Evolutionary conservation across 495 filamentous ascomycete genomes (phyloP).

Genomic region (Penicillium diatomitis): DNA sequence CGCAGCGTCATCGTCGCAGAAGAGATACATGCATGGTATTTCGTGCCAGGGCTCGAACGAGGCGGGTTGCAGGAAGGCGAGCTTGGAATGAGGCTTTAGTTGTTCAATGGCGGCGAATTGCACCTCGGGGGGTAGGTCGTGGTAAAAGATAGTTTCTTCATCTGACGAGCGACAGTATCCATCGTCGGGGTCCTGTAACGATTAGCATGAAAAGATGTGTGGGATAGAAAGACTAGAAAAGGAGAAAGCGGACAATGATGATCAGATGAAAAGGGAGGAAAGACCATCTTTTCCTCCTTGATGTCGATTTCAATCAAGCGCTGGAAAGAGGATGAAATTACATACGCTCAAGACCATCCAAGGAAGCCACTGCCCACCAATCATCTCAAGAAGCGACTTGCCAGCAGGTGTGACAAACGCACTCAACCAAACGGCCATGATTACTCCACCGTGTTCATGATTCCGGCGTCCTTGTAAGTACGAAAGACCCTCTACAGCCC

Average conservation of each 20-base stretch:
- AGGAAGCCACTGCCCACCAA: slow-evolving; percentile 12
- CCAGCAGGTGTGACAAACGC: slow-evolving; percentile 26
- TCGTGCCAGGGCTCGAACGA: slow-evolving; percentile 38
- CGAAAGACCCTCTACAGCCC: slow-evolving; percentile 33
- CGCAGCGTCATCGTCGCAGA: slow-evolving; percentile 36
- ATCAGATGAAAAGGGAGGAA: too few species aligned
- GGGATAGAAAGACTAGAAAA: not conserved
- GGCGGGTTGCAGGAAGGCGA: slow-evolving; percentile 10
- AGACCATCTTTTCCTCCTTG: too few species aligned
- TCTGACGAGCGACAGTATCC: slow-evolving; percentile 10
- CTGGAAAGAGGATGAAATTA: not conserved
- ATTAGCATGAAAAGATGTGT: not conserved
- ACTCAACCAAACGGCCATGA: slow-evolving; percentile 27
- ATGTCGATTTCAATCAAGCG: too few species aligned
- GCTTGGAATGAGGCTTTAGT: slow-evolving; percentile 9
- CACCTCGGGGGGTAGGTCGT: slow-evolving; percentile 16
- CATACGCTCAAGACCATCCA: slow-evolving; percentile 15
- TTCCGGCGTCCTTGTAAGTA: slow-evolving; percentile 18
- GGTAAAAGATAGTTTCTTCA: slow-evolving; percentile 11
- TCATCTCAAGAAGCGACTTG: slow-evolving; percentile 9
- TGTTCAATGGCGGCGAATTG: slow-evolving; percentile 10
- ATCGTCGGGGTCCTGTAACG: slow-evolving; percentile 3
- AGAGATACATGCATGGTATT: slow-evolving; percentile 37
- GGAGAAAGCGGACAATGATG: not conserved
- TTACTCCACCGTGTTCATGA: slow-evolving; percentile 30